Base-by-base conservation (phyloP, 257 asterid species). In the Solanum sejunctum region DNA sequence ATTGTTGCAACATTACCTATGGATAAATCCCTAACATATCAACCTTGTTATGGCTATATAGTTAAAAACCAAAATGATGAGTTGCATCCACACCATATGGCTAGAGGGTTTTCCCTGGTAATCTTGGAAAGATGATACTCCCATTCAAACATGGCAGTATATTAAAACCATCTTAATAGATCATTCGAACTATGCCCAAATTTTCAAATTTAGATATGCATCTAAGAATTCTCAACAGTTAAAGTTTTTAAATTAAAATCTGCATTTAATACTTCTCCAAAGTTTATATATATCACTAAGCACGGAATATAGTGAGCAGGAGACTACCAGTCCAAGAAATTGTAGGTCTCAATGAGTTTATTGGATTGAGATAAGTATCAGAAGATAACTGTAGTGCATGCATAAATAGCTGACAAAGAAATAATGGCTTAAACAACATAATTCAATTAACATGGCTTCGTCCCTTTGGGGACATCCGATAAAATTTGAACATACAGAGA, bases 401-500 rank as follows among this genome's bases (percentile, higher is more conserved):
- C 80, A n/a, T 45, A 72, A 41, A 45, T 72, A 72, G 80, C 45
- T 72, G 80, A 49, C 18, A 43, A 43, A 10, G 32, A 56, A 72
- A 45, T 12, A 43, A 72, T 72, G 56, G n/a, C 57, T n/a, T 72
- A 45, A 72, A 23, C 57, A 72, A 51, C 81, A 72, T 45, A 72
- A 72, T 45, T 51, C 81, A 72, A 72, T 45, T 45, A 47, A 3
- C 81, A 7, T 72, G 26, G 54, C 57, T 43, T 36, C 39, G 6
- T 36, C 39, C 39, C 39, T 36, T 36, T 36, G 39, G 39, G 39
- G 39, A 36, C 39, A 36, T 36, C 39, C 39, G 5, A 36, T 3
- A 36, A 36, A 36, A 36, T 36, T 36, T 36, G 39, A 36, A 36
- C 39, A 88, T 87, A 87, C 90, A 85, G 89, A 87, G 89, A 87